Evolutionary conservation across 2,329 filamentous ascomycete species (phyloP).

Genomic region (Teratosphaeria zuluensis): DNA sequence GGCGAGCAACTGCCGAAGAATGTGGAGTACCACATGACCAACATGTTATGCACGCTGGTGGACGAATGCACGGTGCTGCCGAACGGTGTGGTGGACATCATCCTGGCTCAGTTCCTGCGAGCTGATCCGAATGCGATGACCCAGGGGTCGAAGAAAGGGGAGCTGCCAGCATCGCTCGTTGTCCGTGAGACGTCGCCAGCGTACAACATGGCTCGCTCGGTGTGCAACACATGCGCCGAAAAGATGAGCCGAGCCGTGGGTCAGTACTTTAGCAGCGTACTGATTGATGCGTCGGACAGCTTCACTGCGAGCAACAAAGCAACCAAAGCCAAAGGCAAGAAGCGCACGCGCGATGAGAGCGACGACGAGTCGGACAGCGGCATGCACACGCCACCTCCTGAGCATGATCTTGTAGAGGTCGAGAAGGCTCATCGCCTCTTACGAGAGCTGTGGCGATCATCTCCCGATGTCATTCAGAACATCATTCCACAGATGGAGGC

Average conservation of each 20-base stretch:
- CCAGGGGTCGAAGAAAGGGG: conserved; percentile 35
- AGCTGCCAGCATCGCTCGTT: conserved; percentile 6
- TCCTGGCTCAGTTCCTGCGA: conserved; percentile 90
- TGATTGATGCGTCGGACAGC: conserved; percentile 63
- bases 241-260: conserved; percentile 93
- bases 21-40: conserved; percentile 84
- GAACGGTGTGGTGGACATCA: conserved; percentile 74
- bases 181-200: conserved; percentile 82
- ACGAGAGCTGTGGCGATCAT: conserved; percentile 86
- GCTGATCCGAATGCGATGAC: conserved; percentile 57
- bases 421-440: conserved; percentile 83
- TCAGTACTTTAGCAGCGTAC: conserved; percentile 94
- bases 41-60: conserved; percentile 72
- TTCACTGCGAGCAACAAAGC: conserved; percentile 13
- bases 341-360: conserved; percentile 30
- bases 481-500: conserved; percentile 90
- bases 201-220: conserved; percentile 91
- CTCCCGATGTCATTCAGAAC: conserved; percentile 78
- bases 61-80: conserved; percentile 76
- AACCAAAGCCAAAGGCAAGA: conserved; percentile 42
- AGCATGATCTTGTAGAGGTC: conserved; percentile 78
- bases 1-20: conserved; percentile 85
- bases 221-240: conserved; percentile 80
- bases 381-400: conserved; percentile 47
- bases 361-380: conserved; percentile 35